Conservation (phyloP, 345 rosid genomes). For the Fremontodendron californicum region DNA sequence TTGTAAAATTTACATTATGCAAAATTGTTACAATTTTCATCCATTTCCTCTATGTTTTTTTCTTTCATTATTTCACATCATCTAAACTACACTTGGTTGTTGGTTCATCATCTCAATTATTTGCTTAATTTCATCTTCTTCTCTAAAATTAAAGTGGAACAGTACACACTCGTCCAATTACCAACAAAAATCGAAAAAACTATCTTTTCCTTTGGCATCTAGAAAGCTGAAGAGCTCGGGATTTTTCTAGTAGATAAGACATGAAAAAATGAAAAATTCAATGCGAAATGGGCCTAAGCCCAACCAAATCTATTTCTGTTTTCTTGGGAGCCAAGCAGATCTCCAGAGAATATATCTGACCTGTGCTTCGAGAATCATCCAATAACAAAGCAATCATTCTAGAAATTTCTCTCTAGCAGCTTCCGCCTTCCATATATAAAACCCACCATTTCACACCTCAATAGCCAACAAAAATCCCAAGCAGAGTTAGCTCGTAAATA, state of each 20-base stretch:
- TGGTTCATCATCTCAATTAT: too few relatives aligned
- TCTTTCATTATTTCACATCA: too few relatives aligned
- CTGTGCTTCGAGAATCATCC: neutral
- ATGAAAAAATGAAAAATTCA: neutral
- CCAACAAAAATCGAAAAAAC: too few relatives aligned
- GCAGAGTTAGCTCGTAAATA: neutral
- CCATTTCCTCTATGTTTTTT: too few relatives aligned
- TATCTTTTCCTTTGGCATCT: too few relatives aligned
- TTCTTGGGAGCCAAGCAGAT: neutral
- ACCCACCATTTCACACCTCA: neutral
- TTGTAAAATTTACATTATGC: too few relatives aligned
- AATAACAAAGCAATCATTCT: neutral
- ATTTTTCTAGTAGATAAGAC: neutral
- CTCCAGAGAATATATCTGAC: neutral
- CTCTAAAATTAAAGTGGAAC: too few relatives aligned
- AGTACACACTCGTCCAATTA: neutral
- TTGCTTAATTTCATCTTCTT: too few relatives aligned
- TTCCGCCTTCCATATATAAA: neutral
- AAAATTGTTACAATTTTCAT: too few relatives aligned
- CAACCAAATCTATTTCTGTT: neutral
- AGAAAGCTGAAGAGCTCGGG: neutral
- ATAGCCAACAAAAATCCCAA: too few relatives aligned
- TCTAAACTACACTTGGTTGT: too few relatives aligned
- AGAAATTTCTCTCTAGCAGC: slow-evolving; percentile 2
- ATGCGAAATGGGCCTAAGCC: neutral